Evolutionary conservation across 176 grass and related monocot genomes (phyloP).

Genomic region (Zoysia japonica): DNA sequence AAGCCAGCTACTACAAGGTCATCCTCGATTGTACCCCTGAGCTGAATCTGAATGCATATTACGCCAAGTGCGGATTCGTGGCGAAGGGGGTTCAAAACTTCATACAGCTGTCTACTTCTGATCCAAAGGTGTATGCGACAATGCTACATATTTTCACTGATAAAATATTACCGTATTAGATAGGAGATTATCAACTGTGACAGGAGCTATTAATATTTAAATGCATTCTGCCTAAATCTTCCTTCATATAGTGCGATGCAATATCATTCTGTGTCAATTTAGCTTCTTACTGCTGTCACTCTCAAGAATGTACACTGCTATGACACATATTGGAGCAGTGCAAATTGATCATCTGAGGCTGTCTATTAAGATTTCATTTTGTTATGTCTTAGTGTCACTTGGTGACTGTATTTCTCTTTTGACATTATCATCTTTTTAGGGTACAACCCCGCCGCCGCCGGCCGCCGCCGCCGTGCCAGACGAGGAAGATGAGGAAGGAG

Average conservation of each 20-base stretch:
- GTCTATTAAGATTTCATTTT: too few species aligned
- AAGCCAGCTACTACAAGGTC: conserved; percentile 77
- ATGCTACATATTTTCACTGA: not conserved
- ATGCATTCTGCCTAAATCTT: not conserved
- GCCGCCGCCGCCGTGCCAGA: conserved; percentile 36
- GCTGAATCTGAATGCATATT: conserved; percentile 69
- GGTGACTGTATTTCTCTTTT: too few species aligned
- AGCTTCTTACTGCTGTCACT: not conserved
- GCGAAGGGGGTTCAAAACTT: conserved; percentile 91
- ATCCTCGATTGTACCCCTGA: conserved; percentile 84
- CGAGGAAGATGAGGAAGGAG: conserved; percentile 85
- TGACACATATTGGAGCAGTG: too few species aligned
- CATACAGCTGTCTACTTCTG: conserved; percentile 88
- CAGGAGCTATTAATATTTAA: not conserved
- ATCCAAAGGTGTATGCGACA: conserved; percentile 33
- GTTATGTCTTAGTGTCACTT: too few species aligned
- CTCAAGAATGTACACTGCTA: conserved; percentile 1
- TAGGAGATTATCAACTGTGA: not conserved
- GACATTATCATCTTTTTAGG: too few species aligned
- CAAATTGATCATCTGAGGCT: too few species aligned
- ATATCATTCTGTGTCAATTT: not conserved
- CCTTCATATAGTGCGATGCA: not conserved
- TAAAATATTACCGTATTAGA: not conserved
- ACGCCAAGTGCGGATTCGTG: conserved; percentile 74
- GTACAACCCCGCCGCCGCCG: too few species aligned